phyloP scores from a whole-genome alignment of 768 basidiomycete genomes.

The Tricholoma furcatifolium region DNA sequence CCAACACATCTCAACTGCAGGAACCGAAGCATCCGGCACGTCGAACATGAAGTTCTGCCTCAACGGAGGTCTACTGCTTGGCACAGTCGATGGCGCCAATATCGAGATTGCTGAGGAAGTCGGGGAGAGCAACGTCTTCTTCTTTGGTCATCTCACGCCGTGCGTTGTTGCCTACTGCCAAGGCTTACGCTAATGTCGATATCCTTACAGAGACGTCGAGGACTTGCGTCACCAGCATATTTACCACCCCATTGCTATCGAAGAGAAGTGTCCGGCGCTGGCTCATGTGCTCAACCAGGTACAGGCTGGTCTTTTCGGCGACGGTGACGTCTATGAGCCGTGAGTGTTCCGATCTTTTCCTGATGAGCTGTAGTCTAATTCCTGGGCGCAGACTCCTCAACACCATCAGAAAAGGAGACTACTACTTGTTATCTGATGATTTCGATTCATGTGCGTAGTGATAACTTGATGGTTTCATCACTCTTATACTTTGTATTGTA shows the following conservation, averaged over 20 bases:
- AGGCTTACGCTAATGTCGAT: neutral
- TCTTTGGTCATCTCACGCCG: slow-evolving; percentile 87
- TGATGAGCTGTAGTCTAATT: slow-evolving; percentile 6
- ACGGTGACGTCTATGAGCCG: slow-evolving; percentile 82
- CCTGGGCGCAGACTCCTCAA: slow-evolving; percentile 54
- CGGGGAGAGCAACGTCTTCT: slow-evolving; percentile 91
- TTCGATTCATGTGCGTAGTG: slow-evolving; percentile 80
- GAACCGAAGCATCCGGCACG: slow-evolving; percentile 85
- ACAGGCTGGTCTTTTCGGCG: slow-evolving; percentile 78
- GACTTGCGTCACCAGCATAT: slow-evolving; percentile 83
- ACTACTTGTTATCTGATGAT: slow-evolving; percentile 87
- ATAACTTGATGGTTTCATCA: neutral
- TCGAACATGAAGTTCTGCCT: slow-evolving; percentile 91
- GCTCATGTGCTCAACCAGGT: slow-evolving; percentile 77
- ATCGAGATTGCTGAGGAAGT: slow-evolving; percentile 96
- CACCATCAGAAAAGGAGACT: slow-evolving; percentile 74
- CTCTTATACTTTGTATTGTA: slow-evolving; percentile 3
- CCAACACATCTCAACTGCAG: slow-evolving; percentile 97
- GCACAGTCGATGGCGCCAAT: slow-evolving; percentile 93
- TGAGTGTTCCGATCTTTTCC: slow-evolving; percentile 36
- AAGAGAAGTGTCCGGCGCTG: slow-evolving; percentile 80
- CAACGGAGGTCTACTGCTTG: slow-evolving; percentile 86
- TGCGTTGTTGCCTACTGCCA: slow-evolving; percentile 22
- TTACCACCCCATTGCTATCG: slow-evolving; percentile 79
- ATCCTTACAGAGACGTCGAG: slow-evolving; percentile 60